Evolutionary conservation across 1,139 yeast species (phyloP), one percentile per base, ranked within the genome.

Genomic region (Taiozyma onychis): DNA sequence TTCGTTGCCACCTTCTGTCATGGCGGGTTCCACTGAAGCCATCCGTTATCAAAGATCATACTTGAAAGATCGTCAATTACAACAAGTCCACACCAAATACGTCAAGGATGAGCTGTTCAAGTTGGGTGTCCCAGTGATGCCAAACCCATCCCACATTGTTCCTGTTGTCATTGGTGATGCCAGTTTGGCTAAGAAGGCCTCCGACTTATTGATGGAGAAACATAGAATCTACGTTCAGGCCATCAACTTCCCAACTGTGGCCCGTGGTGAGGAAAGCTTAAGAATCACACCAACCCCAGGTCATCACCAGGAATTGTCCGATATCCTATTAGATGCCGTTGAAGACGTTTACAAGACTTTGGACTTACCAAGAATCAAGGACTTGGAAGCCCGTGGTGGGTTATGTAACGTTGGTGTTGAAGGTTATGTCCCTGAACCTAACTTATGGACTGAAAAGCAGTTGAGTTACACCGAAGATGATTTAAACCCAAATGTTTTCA

Each of bases 241-340:
- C 49, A 93, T 93, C 69, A 93, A 93, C 74, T 93, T 87, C 81
- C 99, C 99, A 51, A 93, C 99, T 28, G 99, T 93, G 52, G 87
- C 97, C 41, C 85, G 88, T 64, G 99, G 99, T 54, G 85, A 90
- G 58, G 99, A 93, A 73, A 83, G 99, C 68, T 80, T 93, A 66
- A 83, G 99, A 72, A 85, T 93, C 65, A 93, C 99, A 21, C 98
- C 99, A 49, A 91, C 99, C 43, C 99, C 99, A 42, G 98, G 97
- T 50, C 99, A 93, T 69, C 80, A 82, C 34, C 76, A 82, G 52
- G 86, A 85, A 55, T 76, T 88, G 51, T 78, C 93, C 52, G 88
- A 90, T 66, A 78, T 83, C 57, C 78, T 93, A 61, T 77, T 93
- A 54, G 78, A 72, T 14, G 91, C 97, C 7, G 75, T 95, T 48